Conservation (phyloP, 352 stramenopile genomes). For the Globisporangium canariense region DNA sequence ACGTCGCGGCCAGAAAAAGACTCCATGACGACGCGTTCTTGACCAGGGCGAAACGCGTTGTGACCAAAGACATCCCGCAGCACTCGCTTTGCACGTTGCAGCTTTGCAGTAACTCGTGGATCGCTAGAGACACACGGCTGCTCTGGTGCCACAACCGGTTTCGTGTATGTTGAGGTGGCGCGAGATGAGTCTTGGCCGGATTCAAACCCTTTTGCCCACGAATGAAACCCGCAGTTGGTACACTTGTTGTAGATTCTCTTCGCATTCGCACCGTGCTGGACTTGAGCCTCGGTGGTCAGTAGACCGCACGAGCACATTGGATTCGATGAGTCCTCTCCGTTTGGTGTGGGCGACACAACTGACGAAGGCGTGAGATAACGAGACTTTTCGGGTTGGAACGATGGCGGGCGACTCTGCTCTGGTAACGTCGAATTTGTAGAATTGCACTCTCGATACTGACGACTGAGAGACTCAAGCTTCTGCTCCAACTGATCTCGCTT, state of each 20-base stretch:
- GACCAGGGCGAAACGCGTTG: slow-evolving; percentile 92
- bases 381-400: slow-evolving; percentile 9
- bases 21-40: slow-evolving; percentile 94
- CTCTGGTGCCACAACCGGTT: slow-evolving; percentile 16
- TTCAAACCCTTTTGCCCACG: slow-evolving; percentile 48
- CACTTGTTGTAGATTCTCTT: slow-evolving; percentile 70
- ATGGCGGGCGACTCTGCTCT: slow-evolving; percentile 18
- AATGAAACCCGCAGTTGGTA: slow-evolving; percentile 71
- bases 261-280: slow-evolving; percentile 69
- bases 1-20: slow-evolving; percentile 92
- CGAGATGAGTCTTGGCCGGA: slow-evolving; percentile 14
- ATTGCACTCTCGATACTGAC: slow-evolving; percentile 59
- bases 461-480: slow-evolving; percentile 57
- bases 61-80: slow-evolving; percentile 94
- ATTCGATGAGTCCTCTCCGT: slow-evolving; percentile 17
- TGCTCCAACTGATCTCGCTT: slow-evolving; percentile 49
- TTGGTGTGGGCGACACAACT: slow-evolving; percentile 6
- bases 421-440: slow-evolving; percentile 19
- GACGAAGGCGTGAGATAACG: neutral
- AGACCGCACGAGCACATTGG: slow-evolving; percentile 64
- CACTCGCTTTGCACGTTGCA: slow-evolving; percentile 65
- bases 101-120: slow-evolving; percentile 54
- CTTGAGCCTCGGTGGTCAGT: slow-evolving; percentile 44
- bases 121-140: slow-evolving; percentile 44
- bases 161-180: slow-evolving; percentile 9